Conservation (phyloP, 169 alveolate genomes). For the Eimeria maxima region DNA sequence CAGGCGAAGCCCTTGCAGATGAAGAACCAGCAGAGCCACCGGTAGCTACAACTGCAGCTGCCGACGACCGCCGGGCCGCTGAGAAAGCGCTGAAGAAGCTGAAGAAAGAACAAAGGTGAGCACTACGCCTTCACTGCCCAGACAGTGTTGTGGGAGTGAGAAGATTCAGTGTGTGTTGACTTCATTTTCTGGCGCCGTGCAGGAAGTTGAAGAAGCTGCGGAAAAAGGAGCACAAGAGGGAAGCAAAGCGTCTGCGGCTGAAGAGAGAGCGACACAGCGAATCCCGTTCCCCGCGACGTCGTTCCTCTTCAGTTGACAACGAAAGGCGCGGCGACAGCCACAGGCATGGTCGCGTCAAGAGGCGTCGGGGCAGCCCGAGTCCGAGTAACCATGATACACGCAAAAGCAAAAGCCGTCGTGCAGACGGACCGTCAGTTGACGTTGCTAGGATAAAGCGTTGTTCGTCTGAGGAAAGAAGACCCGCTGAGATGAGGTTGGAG, state of each 20-base stretch:
- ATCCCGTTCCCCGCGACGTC: conserved; percentile 6
- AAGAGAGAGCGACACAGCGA: conserved; percentile 53
- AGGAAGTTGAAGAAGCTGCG: conserved; percentile 54
- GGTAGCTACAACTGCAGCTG: conserved; percentile 11
- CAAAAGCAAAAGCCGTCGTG: background rate
- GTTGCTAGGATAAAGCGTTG: background rate
- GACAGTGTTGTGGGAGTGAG: background rate
- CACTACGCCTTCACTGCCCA: background rate
- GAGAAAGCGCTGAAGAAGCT: conserved; percentile 57
- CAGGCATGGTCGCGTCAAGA: background rate
- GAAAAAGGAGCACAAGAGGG: conserved; percentile 48
- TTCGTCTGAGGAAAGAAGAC: background rate
- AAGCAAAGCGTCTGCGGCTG: conserved; percentile 49
- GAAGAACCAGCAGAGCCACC: conserved; percentile 16
- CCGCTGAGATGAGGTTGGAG: background rate
- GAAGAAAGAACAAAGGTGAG: conserved; percentile 67
- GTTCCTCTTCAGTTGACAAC: conserved; percentile 22
- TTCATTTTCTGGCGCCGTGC: background rate
- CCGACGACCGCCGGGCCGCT: conserved; percentile 35
- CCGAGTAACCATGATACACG: background rate
- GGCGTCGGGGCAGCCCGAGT: background rate
- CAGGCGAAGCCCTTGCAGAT: conserved; percentile 57
- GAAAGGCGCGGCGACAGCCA: background rate
- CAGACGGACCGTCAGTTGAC: background rate
- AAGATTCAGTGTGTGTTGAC: background rate